Base-by-base conservation (phyloP, 2,329 filamentous ascomycete species). In the Colletotrichum navitas region DNA sequence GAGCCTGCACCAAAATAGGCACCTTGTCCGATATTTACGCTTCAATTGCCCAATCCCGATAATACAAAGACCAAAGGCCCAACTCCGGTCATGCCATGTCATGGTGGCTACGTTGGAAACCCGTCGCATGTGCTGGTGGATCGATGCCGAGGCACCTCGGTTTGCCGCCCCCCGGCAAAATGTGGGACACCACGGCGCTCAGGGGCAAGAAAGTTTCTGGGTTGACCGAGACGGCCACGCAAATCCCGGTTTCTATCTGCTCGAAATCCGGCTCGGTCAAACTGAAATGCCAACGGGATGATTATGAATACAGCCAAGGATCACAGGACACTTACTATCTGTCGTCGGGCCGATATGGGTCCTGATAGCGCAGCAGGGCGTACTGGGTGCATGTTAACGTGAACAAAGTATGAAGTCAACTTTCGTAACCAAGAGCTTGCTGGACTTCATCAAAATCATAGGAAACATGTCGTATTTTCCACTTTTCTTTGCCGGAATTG, bases 71-170 rank as follows among this genome's bases (percentile, higher is more conserved):
- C 11, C 21, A 36, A 39, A 8, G 21, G n/a, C 12, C 8, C 3
- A 3, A 24, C 7, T 12, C 8, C 34, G 21, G 10, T 1, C 29
- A 29, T 29, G 29, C 29, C 29, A 29, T 29, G 29, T 29, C 29
- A 16, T n/a, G 16, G 51, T 12, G 29, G 2, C n/a, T 39, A 2
- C 18, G 14, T 26, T 11, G 11, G 12, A 18, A 34, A 6, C 14
- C 32, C 3, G 6, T 52, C 24, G 39, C 68, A 70, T 70, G 63
- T 67, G 63, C 47, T 32, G 14, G 18, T 14, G 16, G 41, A 5
- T 36, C 52, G 32, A 66, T 54, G 65, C 68, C 68, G 59, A 63
- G 65, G 65, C 47, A 71, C 68, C 68, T 71, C 65, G 65, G 65
- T 12, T 43, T 10, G 32, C 34, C 12, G 36, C 29, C 29, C 54